A percentile compares a stretch with the other conserved stretches of the same genome.
Conservation (phyloP, 192 early-diverging fungal species). For the Coemansia sp. region DNA sequence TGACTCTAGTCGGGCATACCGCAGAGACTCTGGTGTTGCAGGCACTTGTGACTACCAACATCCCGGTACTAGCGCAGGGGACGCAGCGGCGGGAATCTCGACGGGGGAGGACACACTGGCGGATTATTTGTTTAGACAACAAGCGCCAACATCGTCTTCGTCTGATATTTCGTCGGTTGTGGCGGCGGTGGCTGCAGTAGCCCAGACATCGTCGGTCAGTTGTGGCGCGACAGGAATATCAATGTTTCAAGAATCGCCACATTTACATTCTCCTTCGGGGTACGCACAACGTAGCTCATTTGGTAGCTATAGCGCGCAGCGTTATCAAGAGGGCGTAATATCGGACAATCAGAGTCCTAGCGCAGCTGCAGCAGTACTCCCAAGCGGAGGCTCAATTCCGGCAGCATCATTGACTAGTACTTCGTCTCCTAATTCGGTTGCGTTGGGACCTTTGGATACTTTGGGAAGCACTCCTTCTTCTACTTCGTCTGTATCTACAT, state of each 20-base stretch:
- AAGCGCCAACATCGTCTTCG: background rate
- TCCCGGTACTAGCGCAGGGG: background rate
- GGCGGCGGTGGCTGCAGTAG: constrained; percentile 40
- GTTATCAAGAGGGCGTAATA: constrained; percentile 3
- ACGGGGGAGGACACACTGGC: constrained; percentile 27
- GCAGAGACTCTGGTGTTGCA: constrained; percentile 27
- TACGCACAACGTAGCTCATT: constrained; percentile 13
- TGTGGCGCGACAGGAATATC: constrained; percentile 2
- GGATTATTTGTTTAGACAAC: constrained; percentile 42
- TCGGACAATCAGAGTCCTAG: constrained; percentile 34
- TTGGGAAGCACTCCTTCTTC: constrained; percentile 8
- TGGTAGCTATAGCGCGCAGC: constrained; percentile 19
- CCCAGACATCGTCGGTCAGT: background rate
- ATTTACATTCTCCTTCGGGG: constrained; percentile 8
- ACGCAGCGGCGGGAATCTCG: constrained; percentile 15
- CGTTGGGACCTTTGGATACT: background rate
- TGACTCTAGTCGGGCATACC: constrained; percentile 23
- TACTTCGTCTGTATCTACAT: constrained; percentile 2
- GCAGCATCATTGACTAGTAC: constrained; percentile 6
- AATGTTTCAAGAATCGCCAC: constrained; percentile 7
- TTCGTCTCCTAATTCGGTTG: constrained; percentile 15
- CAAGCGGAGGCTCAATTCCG: constrained; percentile 2
- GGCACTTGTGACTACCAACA: constrained; percentile 14
- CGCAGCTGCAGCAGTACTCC: constrained; percentile 27
- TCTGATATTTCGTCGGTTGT: constrained; percentile 37